Evolutionary conservation across 1,139 yeast species (phyloP).

Genomic region (Maudiozyma humilis): DNA sequence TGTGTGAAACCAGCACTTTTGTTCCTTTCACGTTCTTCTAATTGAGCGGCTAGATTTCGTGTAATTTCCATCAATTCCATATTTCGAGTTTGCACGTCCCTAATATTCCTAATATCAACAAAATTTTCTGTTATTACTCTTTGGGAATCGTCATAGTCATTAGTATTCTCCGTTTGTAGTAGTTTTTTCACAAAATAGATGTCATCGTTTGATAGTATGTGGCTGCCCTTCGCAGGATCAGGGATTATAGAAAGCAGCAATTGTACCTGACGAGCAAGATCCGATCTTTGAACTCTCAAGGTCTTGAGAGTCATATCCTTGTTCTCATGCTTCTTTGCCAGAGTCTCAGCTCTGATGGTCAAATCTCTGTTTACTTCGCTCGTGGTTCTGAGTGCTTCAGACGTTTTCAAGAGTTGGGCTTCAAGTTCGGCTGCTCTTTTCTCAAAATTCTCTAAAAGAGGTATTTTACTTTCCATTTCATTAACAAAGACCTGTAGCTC

Average conservation of each 20-base stretch:
- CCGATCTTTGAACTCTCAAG: conserved; percentile 52
- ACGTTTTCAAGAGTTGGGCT: conserved; percentile 44
- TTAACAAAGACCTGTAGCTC: conserved; percentile 64
- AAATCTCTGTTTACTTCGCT: conserved; percentile 36
- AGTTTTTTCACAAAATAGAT: conserved; percentile 38
- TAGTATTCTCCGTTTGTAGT: conserved; percentile 26
- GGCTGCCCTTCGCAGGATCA: no score
- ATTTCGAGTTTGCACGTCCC: conserved; percentile 67
- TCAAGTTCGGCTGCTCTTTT: conserved; percentile 44
- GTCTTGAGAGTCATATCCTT: conserved; percentile 35
- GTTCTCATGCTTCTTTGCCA: conserved; percentile 32
- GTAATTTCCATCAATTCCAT: conserved; percentile 59
- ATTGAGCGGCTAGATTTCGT: conserved; percentile 57
- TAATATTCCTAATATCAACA: conserved; percentile 56
- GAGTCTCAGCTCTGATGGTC: conserved; percentile 18
- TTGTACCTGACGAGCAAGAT: conserved; percentile 74
- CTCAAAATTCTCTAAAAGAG: conserved; percentile 61
- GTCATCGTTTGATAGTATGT: conserved; percentile 54
- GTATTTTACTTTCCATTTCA: conserved; percentile 75
- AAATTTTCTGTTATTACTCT: conserved; percentile 62
- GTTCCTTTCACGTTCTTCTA: conserved; percentile 31
- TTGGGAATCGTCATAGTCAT: conserved; percentile 58
- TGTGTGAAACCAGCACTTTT: conserved; percentile 16
- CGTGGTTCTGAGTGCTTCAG: conserved; percentile 41
- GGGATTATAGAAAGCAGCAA: no score